phyloP scores from a whole-genome alignment of 495 filamentous ascomycete genomes.

The Rostrohypoxylon terebratum region DNA sequence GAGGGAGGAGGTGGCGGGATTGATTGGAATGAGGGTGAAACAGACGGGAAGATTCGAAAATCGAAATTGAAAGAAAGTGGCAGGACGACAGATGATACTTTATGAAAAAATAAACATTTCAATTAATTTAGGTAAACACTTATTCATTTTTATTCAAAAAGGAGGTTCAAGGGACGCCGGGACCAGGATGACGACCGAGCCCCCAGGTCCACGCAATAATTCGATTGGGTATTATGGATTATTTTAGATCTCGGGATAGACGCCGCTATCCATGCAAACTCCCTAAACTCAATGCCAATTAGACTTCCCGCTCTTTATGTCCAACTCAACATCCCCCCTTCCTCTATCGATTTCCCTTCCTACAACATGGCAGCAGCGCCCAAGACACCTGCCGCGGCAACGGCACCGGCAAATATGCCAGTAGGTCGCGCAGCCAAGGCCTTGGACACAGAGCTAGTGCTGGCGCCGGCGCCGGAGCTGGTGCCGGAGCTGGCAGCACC shows the following conservation, averaged over 20 bases:
- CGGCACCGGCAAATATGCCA: conserved; percentile 32
- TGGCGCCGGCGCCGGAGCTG: too few species aligned
- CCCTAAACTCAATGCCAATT: neutral
- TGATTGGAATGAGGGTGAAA: neutral
- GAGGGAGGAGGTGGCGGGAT: neutral
- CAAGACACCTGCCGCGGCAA: conserved; percentile 32
- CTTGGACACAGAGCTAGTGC: neutral
- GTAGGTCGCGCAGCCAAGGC: conserved; percentile 32
- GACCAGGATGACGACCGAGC: too few species aligned
- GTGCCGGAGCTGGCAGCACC: too few species aligned
- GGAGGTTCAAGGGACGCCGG: too few species aligned
- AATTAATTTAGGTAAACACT: too few species aligned
- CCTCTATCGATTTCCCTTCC: neutral
- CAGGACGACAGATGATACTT: too few species aligned
- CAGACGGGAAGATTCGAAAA: too few species aligned
- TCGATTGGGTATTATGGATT: neutral
- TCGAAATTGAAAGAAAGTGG: too few species aligned
- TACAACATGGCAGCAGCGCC: conserved; percentile 26
- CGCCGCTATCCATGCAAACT: neutral
- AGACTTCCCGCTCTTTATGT: neutral
- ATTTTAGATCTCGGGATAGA: neutral
- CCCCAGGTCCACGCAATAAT: neutral
- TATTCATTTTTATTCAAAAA: too few species aligned
- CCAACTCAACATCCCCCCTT: neutral
- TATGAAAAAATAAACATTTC: too few species aligned